These are phyloP conservation scores for Hansenula sp. DNA, from an alignment of 1,139 yeast species.

Conservation along the genomic window DNA sequence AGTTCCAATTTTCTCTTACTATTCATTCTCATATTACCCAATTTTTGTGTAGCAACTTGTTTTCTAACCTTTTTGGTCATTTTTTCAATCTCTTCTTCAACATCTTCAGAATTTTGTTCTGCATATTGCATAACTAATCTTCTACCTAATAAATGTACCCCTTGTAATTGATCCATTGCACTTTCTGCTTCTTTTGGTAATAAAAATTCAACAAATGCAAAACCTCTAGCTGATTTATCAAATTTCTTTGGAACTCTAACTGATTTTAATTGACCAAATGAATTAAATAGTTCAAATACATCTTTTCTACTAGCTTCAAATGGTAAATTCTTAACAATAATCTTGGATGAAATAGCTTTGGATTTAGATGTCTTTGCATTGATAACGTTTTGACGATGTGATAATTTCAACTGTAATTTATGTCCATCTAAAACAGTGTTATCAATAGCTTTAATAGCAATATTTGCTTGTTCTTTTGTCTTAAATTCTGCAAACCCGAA, in stretches of 20 bases:
- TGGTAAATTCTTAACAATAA: constrained; percentile 93
- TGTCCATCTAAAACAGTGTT: constrained; percentile 86
- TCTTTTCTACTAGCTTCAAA: constrained; percentile 95
- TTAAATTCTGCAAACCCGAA: constrained; percentile 93
- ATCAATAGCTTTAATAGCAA: constrained; percentile 71
- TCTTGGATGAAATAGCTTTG: constrained; percentile 54
- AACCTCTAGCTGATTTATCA: constrained; percentile 93
- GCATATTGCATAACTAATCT: constrained; percentile 95
- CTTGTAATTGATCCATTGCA: constrained; percentile 93
- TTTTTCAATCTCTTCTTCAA: constrained; percentile 84
- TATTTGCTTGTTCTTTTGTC: constrained; percentile 70
- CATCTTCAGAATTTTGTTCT: constrained; percentile 72
- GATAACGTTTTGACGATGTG: constrained; percentile 61
- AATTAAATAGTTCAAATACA: constrained; percentile 81
- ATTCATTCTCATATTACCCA: constrained; percentile 59
- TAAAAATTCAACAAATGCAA: constrained; percentile 92
- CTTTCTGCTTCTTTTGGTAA: constrained; percentile 88
- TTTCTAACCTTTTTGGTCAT: constrained; percentile 83
- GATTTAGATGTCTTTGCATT: constrained; percentile 18
- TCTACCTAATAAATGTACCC: constrained; percentile 96
- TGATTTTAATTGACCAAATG: constrained; percentile 91
- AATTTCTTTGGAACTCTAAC: constrained; percentile 96
- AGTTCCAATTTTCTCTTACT: constrained; percentile 76
- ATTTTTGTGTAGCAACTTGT: constrained; percentile 74
- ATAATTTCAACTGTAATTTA: constrained; percentile 79